Percentiles rank a stretch among this genome's conserved stretches.
phyloP scores from a whole-genome alignment of 805 yeast genomes.

The Phaffomyces opuntiae region DNA sequence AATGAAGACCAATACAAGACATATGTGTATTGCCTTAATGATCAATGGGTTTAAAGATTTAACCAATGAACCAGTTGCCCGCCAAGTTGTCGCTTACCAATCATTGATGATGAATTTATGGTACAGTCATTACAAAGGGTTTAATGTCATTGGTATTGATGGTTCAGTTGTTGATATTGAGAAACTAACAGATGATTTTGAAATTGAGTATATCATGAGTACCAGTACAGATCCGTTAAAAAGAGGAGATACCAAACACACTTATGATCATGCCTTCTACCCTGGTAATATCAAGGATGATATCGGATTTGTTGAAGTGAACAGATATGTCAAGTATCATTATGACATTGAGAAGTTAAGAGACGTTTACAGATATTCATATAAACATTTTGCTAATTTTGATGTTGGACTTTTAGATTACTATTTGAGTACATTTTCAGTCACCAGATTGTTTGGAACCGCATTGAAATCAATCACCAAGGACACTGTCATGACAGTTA shows the following conservation, averaged over 20 bases:
- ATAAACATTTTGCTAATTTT: constrained; percentile 6
- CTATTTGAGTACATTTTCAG: not conserved
- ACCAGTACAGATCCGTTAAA: not conserved
- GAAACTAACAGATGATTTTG: not conserved
- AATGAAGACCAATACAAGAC: not conserved
- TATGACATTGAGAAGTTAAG: not conserved
- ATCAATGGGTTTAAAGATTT: constrained; percentile 5
- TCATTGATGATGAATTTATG: not conserved
- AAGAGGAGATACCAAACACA: not conserved
- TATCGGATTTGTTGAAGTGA: constrained; percentile 4
- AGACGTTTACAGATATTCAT: constrained; percentile 1
- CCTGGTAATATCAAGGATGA: constrained; percentile 5
- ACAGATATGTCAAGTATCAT: constrained; percentile 1
- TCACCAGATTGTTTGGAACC: not conserved
- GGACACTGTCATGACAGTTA: too few relatives aligned
- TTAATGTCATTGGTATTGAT: not conserved
- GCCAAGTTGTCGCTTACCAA: not conserved
- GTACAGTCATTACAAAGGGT: not conserved
- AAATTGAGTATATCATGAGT: constrained; percentile 2
- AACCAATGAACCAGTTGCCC: not conserved
- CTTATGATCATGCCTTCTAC: constrained; percentile 4
- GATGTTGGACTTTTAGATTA: constrained; percentile 3
- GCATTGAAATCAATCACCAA: not conserved
- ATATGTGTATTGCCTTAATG: constrained; percentile 3
- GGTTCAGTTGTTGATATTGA: not conserved